Evolutionary conservation across 2,329 filamentous ascomycete genomes (phyloP).

Genomic region (Cordyceps militaris): DNA sequence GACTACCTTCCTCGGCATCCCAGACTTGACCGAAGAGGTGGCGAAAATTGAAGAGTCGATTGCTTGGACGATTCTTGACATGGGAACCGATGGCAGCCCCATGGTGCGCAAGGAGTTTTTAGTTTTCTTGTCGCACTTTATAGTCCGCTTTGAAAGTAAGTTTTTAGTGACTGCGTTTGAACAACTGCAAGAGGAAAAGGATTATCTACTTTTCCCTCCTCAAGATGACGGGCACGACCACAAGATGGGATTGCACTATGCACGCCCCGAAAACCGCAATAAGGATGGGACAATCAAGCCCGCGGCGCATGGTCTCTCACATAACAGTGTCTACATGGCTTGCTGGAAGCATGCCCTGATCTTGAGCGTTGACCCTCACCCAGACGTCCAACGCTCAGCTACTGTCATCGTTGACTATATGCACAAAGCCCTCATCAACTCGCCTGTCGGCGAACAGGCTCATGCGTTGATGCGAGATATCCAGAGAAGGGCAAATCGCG

Average conservation of each 20-base stretch:
- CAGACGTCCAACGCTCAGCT: slow-evolving; percentile 82
- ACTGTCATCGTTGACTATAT: slow-evolving; percentile 81
- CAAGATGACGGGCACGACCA: slow-evolving; percentile 49
- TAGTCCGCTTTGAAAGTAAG: slow-evolving; percentile 83
- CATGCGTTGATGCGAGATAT: slow-evolving; percentile 71
- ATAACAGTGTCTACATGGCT: slow-evolving; percentile 85
- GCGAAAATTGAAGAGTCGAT: slow-evolving; percentile 86
- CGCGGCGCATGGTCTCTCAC: slow-evolving; percentile 55
- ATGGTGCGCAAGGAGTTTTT: slow-evolving; percentile 90
- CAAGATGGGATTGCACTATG: slow-evolving; percentile 58
- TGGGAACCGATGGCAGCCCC: slow-evolving; percentile 89
- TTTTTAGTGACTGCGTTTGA: slow-evolving; percentile 90
- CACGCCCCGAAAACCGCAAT: slow-evolving; percentile 47
- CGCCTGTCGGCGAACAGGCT: slow-evolving; percentile 63
- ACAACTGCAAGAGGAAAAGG: slow-evolving; percentile 76
- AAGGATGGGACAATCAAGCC: slow-evolving; percentile 51
- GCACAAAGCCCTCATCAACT: slow-evolving; percentile 69
- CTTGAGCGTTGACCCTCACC: slow-evolving; percentile 87
- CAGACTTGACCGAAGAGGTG: slow-evolving; percentile 84
- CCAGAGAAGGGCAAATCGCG: slow-evolving; percentile 40
- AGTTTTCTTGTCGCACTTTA: slow-evolving; percentile 88
- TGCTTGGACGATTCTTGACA: slow-evolving; percentile 79
- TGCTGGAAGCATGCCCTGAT: slow-evolving; percentile 92
- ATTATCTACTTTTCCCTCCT: slow-evolving; percentile 53
- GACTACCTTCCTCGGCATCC: slow-evolving; percentile 89